Base-by-base conservation (phyloP, 1,284 basidiomycete species). In the Ustilago loliicola region DNA sequence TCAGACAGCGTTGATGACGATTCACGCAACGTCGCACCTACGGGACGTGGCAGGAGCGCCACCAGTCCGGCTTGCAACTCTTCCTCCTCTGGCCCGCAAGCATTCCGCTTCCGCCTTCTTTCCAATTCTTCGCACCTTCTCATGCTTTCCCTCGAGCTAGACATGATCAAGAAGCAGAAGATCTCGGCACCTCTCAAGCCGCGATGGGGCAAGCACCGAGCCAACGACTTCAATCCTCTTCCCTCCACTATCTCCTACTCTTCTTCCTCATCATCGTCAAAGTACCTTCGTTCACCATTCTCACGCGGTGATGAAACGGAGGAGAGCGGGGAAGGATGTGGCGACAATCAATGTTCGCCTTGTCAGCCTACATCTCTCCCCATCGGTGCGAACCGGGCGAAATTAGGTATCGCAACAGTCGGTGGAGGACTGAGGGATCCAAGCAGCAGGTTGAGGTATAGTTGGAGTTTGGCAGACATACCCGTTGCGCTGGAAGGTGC, bases 101-200 rank as follows among this genome's bases (percentile, higher is more conserved):
- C 70, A 13, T 55, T 73, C 17, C 75, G 84, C 2, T 69, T 79
- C 51, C 72, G 83, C 6, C 75, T 85, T 23, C 57, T 85, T 25
- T 77, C 72, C 69, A 85, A 85, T 66, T 73, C 80, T 10, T 77
- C 82, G 30, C 85, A 86, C 56, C 69, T 86, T 45, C 77, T 84
- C 45, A 86, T 85, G 83, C 80, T 86, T 19, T 80, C 78, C 40
- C 61, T 84, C 25, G 85, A 86, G 61, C 61, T 86, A 29, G 83
- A 83, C 42, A 86, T 86, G 85, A 86, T 86, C 63, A 78, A 81
- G 45, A 81, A 81, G 47, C 66, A 80, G 34, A 86, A 86, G 72
- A 85, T 86, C 52, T 79, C 77, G n/a, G 77, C 80, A 17, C 84
- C 83, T 3, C 65, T 86, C 53, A 85, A 84, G 57, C 82, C 83